Conservation (phyloP, 352 stramenopile species). For the Pythium folliculosum region DNA sequence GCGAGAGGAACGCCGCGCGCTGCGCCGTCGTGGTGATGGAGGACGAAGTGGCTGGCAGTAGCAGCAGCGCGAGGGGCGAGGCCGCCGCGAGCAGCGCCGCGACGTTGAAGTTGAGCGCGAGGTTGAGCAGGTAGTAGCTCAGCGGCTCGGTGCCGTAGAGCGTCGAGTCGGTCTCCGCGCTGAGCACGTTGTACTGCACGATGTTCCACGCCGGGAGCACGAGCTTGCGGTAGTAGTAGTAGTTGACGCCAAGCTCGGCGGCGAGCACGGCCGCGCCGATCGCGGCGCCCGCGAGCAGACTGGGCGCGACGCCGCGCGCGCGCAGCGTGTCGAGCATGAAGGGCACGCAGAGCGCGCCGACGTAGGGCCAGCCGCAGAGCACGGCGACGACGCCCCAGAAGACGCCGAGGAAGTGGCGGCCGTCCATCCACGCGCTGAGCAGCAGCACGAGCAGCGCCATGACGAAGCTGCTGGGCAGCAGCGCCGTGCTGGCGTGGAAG, state of each 20-base stretch:
- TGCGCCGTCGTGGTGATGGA: constrained; percentile 1
- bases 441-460: constrained; percentile 89
- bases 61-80: constrained; percentile 35
- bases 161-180: constrained; percentile 91
- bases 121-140: constrained; percentile 96
- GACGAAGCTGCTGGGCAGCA: constrained; percentile 92
- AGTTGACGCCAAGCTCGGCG: constrained; percentile 85
- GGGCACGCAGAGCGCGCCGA: constrained; percentile 95
- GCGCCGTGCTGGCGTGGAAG: constrained; percentile 91
- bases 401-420: constrained; percentile 71
- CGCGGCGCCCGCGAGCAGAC: constrained; percentile 45
- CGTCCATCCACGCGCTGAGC: constrained; percentile 75
- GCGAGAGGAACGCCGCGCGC: constrained; percentile 50
- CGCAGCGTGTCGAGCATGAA: constrained; percentile 87
- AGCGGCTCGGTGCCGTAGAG: constrained; percentile 96
- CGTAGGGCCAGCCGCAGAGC: constrained; percentile 97
- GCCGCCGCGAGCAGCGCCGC: constrained; percentile 70
- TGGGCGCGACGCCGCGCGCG: constrained; percentile 49
- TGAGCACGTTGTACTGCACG: constrained; percentile 95
- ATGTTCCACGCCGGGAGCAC: constrained; percentile 93
- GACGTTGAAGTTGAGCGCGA: constrained; percentile 96
- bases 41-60: constrained; percentile 33
- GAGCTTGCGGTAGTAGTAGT: constrained; percentile 71
- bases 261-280: constrained; percentile 73
- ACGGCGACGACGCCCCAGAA: constrained; percentile 90